phyloP scores from a whole-genome alignment of 495 filamentous ascomycete species.

The Penicillium dipodomyicola region DNA sequence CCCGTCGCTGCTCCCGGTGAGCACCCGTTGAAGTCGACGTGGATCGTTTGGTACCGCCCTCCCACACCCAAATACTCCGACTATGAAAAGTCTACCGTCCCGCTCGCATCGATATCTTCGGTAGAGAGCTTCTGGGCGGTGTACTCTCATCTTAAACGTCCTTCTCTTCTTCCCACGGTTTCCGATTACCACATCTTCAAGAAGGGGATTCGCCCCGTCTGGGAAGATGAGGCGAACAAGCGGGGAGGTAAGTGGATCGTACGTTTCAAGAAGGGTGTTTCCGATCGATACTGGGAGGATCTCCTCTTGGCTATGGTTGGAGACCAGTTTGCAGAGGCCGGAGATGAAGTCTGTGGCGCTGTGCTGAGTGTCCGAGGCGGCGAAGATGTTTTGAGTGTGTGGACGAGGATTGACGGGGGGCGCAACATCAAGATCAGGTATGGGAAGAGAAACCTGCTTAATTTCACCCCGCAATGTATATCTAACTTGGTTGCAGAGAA shows the following conservation, averaged over 20 bases:
- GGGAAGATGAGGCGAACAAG: slow-evolving; percentile 98
- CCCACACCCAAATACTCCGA: slow-evolving; percentile 96
- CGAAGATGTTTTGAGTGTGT: slow-evolving; percentile 96
- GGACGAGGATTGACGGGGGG: slow-evolving; percentile 88
- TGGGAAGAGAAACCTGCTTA: slow-evolving; percentile 18
- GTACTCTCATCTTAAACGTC: slow-evolving; percentile 86
- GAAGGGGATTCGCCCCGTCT: slow-evolving; percentile 93
- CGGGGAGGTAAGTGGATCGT: slow-evolving; percentile 96
- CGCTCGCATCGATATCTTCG: slow-evolving; percentile 75
- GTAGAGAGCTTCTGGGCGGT: slow-evolving; percentile 92
- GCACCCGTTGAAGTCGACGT: slow-evolving; percentile 76
- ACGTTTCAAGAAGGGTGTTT: slow-evolving; percentile 91
- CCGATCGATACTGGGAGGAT: slow-evolving; percentile 98
- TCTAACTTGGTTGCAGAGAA: slow-evolving; percentile 56
- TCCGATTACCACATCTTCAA: slow-evolving; percentile 99
- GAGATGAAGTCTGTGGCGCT: slow-evolving; percentile 90
- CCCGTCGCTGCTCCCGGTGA: slow-evolving; percentile 42
- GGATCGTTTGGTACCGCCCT: slow-evolving; percentile 96
- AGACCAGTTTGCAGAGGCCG: slow-evolving; percentile 90
- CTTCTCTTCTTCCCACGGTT: slow-evolving; percentile 81
- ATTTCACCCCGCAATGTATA: not conserved
- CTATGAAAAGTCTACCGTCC: slow-evolving; percentile 93
- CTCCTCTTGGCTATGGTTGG: slow-evolving; percentile 86
- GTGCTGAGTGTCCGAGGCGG: slow-evolving; percentile 93
- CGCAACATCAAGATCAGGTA: slow-evolving; percentile 97